Evolutionary conservation across 2,329 filamentous ascomycete species (phyloP).

Genomic region (Penicillium sp.): DNA sequence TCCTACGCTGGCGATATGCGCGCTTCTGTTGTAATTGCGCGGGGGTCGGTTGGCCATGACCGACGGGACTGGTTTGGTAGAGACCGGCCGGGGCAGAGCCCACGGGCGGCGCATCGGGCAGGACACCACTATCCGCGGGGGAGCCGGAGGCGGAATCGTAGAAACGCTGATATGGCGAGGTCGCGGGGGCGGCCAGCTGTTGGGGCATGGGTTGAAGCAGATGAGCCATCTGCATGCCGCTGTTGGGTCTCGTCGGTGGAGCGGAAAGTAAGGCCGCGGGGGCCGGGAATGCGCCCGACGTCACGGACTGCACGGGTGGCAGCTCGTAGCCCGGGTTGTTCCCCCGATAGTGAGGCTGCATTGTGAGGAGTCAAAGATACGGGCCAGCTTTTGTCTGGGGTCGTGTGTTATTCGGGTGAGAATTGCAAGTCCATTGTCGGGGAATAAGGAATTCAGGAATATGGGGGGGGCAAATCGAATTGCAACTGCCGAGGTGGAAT

Average conservation of each 20-base stretch:
- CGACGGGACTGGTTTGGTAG: conserved; percentile 45
- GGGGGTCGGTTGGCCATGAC: conserved; percentile 56
- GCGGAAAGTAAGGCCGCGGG: conserved; percentile 36
- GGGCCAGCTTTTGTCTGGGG: background rate
- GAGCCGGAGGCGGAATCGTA: conserved; percentile 45
- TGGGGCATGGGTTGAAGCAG: conserved; percentile 40
- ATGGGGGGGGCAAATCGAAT: background rate
- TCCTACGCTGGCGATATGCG: conserved; percentile 90
- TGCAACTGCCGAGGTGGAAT: conserved; percentile 23
- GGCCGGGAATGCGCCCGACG: conserved; percentile 33
- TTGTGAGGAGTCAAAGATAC: conserved; percentile 11
- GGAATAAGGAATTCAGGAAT: background rate
- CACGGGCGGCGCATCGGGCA: conserved; percentile 37
- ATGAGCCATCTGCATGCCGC: conserved; percentile 45
- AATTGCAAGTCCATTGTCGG: conserved; percentile 3
- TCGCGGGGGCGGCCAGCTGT: conserved; percentile 22
- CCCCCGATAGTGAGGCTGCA: conserved; percentile 38
- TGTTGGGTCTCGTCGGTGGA: conserved; percentile 41
- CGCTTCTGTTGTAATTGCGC: conserved; percentile 76
- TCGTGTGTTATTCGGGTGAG: background rate
- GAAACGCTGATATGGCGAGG: conserved; percentile 37
- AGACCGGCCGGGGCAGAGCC: conserved; percentile 36
- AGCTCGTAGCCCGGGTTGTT: conserved; percentile 34
- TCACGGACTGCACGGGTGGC: conserved; percentile 39
- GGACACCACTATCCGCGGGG: conserved; percentile 38